phyloP scores from a whole-genome alignment of 345 rosid genomes.

The Cardamine chenopodiifolia region DNA sequence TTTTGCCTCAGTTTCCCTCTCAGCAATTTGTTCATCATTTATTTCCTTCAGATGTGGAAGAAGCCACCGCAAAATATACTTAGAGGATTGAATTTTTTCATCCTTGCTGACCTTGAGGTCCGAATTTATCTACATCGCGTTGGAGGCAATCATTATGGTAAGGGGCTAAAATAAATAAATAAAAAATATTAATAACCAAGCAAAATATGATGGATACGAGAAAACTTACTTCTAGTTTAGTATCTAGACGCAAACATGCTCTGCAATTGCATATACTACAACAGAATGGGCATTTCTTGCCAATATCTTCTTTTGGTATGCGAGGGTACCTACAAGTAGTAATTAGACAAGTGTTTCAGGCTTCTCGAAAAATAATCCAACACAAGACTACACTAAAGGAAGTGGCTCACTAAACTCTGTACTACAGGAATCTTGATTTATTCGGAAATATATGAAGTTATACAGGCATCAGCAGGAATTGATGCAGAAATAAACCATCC shows the following conservation, averaged over 20 bases:
- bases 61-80: slow-evolving; percentile 45
- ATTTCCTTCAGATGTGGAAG: slow-evolving; percentile 56
- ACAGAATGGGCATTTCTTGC: slow-evolving; percentile 56
- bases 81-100: slow-evolving; percentile 42
- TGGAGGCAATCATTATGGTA: slow-evolving; percentile 1
- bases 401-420: no score
- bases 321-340: slow-evolving; percentile 54
- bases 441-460: not conserved
- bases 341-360: not conserved
- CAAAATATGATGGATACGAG: not conserved
- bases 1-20: slow-evolving; percentile 53
- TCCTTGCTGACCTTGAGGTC: slow-evolving; percentile 10
- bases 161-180: not conserved
- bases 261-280: slow-evolving; percentile 63
- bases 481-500: not conserved
- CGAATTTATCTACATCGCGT: slow-evolving; percentile 27
- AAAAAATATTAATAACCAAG: not conserved
- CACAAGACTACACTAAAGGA: no score
- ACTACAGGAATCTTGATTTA: no score
- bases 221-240: slow-evolving; percentile 42
- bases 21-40: slow-evolving; percentile 51
- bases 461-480: not conserved
- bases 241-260: slow-evolving; percentile 60
- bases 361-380: no score
- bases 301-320: slow-evolving; percentile 48